Evolutionary conservation across 768 basidiomycete genomes (phyloP).

Genomic region (Leccinum imitatum): DNA sequence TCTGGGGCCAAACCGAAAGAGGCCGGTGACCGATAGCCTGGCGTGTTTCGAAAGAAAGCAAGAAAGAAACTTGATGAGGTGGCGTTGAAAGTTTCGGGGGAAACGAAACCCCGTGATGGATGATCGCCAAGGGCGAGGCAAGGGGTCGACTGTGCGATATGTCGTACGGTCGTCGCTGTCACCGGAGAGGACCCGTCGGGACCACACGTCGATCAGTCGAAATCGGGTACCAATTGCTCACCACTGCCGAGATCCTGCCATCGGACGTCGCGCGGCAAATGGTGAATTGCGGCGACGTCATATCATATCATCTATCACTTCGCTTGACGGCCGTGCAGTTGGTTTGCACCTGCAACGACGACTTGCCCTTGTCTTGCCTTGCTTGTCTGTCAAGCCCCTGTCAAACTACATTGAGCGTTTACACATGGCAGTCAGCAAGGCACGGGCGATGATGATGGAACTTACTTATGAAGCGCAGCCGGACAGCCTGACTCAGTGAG

Average conservation of each 20-base stretch:
- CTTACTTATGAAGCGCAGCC: neutral
- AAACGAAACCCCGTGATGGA: neutral
- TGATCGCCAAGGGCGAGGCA: neutral
- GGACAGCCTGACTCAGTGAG: conserved; percentile 10
- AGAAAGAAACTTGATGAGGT: conserved; percentile 13
- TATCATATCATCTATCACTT: neutral
- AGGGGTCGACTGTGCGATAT: neutral
- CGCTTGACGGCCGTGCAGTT: neutral
- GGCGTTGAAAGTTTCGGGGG: conserved; percentile 14
- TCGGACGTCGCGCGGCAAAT: neutral
- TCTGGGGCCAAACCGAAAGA: conserved; percentile 6
- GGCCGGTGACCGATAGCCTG: conserved; percentile 3
- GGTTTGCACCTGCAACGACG: conserved; percentile 8
- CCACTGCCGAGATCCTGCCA: conserved; percentile 2
- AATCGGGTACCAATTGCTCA: conserved; percentile 3
- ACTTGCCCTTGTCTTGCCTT: conserved; percentile 12
- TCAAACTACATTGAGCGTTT: neutral
- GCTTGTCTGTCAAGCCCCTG: conserved; percentile 1
- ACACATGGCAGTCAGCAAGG: conserved; percentile 21
- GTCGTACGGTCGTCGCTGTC: conserved; percentile 1
- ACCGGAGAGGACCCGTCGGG: conserved; percentile 1
- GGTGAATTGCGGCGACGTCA: neutral
- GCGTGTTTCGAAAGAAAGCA: conserved; percentile 14
- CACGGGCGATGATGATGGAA: conserved; percentile 7
- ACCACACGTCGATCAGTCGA: conserved; percentile 8